Evolutionary conservation across 139 green algal genomes (phyloP), one percentile per base, ranked within the genome.

Genomic region (Micromonas commoda): DNA sequence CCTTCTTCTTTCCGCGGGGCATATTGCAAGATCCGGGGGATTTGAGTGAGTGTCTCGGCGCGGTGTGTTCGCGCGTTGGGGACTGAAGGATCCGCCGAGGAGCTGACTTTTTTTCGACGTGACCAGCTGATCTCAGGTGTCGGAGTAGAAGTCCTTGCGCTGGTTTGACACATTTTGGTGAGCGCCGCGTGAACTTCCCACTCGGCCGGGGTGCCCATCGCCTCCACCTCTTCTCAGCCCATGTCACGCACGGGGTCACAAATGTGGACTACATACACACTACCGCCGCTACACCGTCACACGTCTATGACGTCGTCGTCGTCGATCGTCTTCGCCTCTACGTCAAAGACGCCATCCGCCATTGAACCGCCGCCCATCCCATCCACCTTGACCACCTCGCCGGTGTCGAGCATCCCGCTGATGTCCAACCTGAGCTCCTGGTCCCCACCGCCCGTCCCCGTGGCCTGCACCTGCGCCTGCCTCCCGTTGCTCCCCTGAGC

Each of bases 261-360:
- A n/a, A n/a, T n/a, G n/a, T n/a, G n/a, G n/a, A n/a, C n/a, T n/a
- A n/a, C n/a, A n/a, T n/a, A n/a, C n/a, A n/a, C n/a, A n/a, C n/a
- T n/a, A 16, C 9, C 45, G 45, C 45, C 45, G 9, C 45, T 6
- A 13, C 5, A 13, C 5, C 60, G 60, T 38, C 16, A 71, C 26
- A 45, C 26, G 64, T 71, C 64, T 3, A 45, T 38, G 64, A 71
- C 64, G 29, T 71, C 64, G 64, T 39, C 32, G 3, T 64, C 34
- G 69, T 76, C 69, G 69, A 76, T 57, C 45, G 45, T 57, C 61
- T 69, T 63, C 19, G 33, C 20, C 34, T 76, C 69, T 4, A 76
- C 34, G 69, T 76, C 69, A 35, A 76, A 34, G 4, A 76, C 61
- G 61, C 61, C 61, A 20, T 20, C 61, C 9, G 13, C 61, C 13